phyloP scores from a whole-genome alignment of 1,284 basidiomycete genomes.

The Trichosporon sp. region DNA sequence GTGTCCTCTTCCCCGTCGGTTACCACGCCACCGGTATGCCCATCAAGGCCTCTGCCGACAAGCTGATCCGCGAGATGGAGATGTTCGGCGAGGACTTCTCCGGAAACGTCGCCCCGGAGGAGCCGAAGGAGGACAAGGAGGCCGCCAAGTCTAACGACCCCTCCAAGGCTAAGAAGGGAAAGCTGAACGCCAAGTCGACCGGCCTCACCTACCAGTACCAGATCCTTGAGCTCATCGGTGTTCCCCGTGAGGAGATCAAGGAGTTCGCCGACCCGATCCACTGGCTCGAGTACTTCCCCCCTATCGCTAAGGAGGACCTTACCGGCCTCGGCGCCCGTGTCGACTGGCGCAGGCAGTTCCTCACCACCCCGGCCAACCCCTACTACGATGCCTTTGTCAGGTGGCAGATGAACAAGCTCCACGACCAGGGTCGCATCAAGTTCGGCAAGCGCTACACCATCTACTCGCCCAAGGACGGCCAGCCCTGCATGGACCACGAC shows the following conservation, averaged over 20 bases:
- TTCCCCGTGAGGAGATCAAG: slow-evolving; percentile 85
- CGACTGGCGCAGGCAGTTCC: slow-evolving; percentile 94
- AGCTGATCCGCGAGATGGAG: slow-evolving; percentile 95
- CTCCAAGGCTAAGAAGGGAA: slow-evolving; percentile 90
- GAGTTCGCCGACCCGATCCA: slow-evolving; percentile 89
- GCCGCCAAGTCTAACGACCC: slow-evolving; percentile 44
- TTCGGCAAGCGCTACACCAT: slow-evolving; percentile 99
- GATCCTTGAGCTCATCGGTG: slow-evolving; percentile 91
- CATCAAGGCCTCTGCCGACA: slow-evolving; percentile 96
- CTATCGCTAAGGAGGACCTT: slow-evolving; percentile 88
- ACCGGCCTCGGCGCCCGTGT: slow-evolving; percentile 84
- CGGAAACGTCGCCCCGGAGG: slow-evolving; percentile 36
- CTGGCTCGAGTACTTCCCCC: slow-evolving; percentile 95
- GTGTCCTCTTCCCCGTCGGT: slow-evolving; percentile 90
- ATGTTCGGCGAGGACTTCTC: slow-evolving; percentile 90
- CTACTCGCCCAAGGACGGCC: slow-evolving; percentile 98
- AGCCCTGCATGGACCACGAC: slow-evolving; percentile 99
- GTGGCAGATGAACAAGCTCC: slow-evolving; percentile 96
- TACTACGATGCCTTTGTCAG: slow-evolving; percentile 97
- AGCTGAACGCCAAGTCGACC: slow-evolving; percentile 86
- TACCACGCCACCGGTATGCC: slow-evolving; percentile 98
- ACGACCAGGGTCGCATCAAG: slow-evolving; percentile 82
- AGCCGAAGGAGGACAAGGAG: slow-evolving; percentile 35
- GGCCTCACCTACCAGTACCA: slow-evolving; percentile 98
- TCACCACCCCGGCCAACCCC: slow-evolving; percentile 89